Percentiles rank a stretch among this genome's conserved stretches.
phyloP scores from a whole-genome alignment of 345 rosid genomes.

The Aethionema arabicum region DNA sequence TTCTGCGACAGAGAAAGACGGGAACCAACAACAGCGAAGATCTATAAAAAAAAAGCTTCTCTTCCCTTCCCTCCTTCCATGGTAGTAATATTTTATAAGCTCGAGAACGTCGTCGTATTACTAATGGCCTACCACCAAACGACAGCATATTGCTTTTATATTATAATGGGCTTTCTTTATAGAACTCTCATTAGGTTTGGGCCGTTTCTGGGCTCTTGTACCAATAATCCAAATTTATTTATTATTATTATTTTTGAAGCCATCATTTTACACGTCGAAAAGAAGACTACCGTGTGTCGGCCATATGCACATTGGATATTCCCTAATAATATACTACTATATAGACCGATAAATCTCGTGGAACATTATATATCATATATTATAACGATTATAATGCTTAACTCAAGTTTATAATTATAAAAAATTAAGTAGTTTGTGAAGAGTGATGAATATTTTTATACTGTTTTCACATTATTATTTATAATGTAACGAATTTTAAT shows the following conservation, averaged over 20 bases:
- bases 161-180: constrained; percentile 20
- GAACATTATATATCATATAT: background rate
- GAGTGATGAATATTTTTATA: too few relatives aligned
- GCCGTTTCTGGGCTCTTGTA: background rate
- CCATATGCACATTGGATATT: constrained; percentile 16
- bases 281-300: constrained; percentile 21
- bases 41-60: constrained; percentile 33
- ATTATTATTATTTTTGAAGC: background rate
- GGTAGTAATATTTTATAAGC: constrained; percentile 21
- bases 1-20: background rate
- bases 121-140: background rate
- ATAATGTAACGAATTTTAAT: too few relatives aligned
- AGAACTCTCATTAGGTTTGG: background rate
- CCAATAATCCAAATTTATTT: background rate
- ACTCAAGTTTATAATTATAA: background rate
- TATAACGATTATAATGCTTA: background rate
- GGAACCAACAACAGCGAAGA: constrained; percentile 10
- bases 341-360: background rate
- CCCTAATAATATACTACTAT: background rate
- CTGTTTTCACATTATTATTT: too few relatives aligned
- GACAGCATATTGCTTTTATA: background rate
- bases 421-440: too few relatives aligned
- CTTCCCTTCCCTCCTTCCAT: constrained; percentile 24
- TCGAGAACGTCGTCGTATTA: background rate
- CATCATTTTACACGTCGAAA: constrained; percentile 1